Percentiles rank a stretch among this genome's conserved stretches.
Conservation (phyloP, 305 asterid species). For the Plantago lanceolata region DNA sequence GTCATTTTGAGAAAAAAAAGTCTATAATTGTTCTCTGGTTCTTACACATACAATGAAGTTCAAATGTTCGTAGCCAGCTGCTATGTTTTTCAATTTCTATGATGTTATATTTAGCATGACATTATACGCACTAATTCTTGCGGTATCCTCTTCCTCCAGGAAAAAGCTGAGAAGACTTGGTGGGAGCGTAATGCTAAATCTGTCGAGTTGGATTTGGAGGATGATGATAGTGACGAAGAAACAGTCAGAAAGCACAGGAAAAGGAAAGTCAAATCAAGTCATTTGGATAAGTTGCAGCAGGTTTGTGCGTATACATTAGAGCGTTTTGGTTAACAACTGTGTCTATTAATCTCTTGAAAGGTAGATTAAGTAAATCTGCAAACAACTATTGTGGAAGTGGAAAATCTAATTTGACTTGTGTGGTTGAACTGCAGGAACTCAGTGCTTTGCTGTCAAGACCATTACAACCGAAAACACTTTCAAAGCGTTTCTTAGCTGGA, state of each 20-base stretch:
- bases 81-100: slow-evolving; percentile 9
- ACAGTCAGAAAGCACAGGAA: slow-evolving; percentile 58
- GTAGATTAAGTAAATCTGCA: neutral
- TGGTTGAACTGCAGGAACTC: slow-evolving; percentile 46
- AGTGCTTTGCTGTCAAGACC: slow-evolving; percentile 43
- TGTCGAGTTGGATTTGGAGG: slow-evolving; percentile 70
- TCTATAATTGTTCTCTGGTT: neutral
- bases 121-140: slow-evolving; percentile 12
- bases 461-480: slow-evolving; percentile 44
- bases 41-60: neutral
- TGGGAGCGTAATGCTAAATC: slow-evolving; percentile 78
- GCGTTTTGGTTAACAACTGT: slow-evolving; percentile 9
- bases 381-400: slow-evolving; percentile 7
- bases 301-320: slow-evolving; percentile 32
- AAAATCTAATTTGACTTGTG: slow-evolving; percentile 6
- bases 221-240: slow-evolving; percentile 86
- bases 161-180: slow-evolving; percentile 82
- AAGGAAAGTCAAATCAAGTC: slow-evolving; percentile 62
- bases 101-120: slow-evolving; percentile 14
- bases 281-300: slow-evolving; percentile 70
- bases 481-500: slow-evolving; percentile 56
- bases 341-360: neutral
- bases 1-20: neutral
- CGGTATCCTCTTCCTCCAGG: slow-evolving; percentile 37
- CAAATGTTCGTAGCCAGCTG: slow-evolving; percentile 6